Percentiles rank a stretch among this genome's conserved stretches.
These are phyloP conservation scores for Trichomonas tenax DNA, from an alignment of 208 protist genomes.

Conservation along the genomic window DNA sequence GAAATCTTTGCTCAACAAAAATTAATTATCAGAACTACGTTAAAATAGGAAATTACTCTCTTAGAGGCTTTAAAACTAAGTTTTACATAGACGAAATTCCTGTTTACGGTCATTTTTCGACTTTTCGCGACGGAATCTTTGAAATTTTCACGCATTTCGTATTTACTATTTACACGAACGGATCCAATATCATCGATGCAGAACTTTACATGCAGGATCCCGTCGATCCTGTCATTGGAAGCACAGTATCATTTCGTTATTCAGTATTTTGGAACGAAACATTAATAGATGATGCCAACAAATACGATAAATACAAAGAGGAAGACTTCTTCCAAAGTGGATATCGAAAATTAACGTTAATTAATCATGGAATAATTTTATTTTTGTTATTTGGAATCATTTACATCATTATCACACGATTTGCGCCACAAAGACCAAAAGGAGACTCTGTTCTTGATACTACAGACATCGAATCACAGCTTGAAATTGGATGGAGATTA, in stretches of 20 bases:
- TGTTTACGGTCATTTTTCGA: neutral
- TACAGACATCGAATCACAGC: neutral
- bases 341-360: neutral
- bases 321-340: neutral
- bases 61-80: neutral
- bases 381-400: neutral
- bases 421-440: neutral
- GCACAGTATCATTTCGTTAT: neutral
- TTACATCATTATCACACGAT: neutral
- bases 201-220: neutral
- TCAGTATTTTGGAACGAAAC: neutral
- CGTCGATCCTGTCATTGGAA: neutral
- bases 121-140: neutral
- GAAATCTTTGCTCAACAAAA: neutral
- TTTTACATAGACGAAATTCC: neutral
- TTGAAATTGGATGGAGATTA: slow-evolving; percentile 40
- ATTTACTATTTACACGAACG: neutral
- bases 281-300: neutral
- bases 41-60: neutral
- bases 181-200: neutral
- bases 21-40: neutral
- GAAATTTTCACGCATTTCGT: neutral
- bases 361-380: neutral
- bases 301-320: neutral
- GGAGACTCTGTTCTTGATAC: neutral